Conservation (phyloP, 2,329 filamentous ascomycete species). For the Colletotrichum navitas region DNA sequence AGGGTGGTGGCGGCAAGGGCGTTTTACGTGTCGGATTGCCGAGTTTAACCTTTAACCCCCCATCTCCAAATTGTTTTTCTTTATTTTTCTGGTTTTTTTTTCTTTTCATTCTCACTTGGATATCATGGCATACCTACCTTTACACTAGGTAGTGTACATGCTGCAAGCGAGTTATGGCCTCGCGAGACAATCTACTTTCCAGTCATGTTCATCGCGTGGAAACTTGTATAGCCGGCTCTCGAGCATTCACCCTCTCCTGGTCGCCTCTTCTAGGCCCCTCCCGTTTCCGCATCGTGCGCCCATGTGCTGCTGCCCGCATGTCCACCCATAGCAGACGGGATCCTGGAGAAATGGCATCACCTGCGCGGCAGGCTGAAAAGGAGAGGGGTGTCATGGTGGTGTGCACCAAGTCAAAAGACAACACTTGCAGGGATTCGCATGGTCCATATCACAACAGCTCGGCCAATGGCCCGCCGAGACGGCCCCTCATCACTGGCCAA, state of each 20-base stretch:
- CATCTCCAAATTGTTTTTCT: not conserved
- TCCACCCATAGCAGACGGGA: constrained; percentile 21
- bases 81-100: too few relatives aligned
- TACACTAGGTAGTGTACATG: not conserved
- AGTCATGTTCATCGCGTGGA: not conserved
- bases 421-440: constrained; percentile 26
- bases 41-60: not conserved
- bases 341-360: constrained; percentile 42
- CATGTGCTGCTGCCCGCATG: constrained; percentile 19
- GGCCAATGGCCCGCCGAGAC: constrained; percentile 29
- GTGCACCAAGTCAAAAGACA: constrained; percentile 34
- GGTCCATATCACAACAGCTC: constrained; percentile 26
- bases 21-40: constrained; percentile 11
- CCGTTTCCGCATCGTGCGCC: constrained; percentile 4
- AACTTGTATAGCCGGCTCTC: not conserved
- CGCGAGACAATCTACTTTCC: not conserved
- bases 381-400: constrained; percentile 23
- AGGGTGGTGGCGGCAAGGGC: constrained; percentile 25
- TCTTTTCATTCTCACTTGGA: not conserved
- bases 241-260: constrained; percentile 21
- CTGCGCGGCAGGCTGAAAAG: constrained; percentile 34
- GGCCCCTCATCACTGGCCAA: constrained; percentile 12
- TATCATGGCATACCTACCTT: not conserved
- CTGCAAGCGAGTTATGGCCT: not conserved
- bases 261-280: constrained; percentile 7